Evolutionary conservation across 345 rosid genomes (phyloP).

Genomic region (Garcia nutans): DNA sequence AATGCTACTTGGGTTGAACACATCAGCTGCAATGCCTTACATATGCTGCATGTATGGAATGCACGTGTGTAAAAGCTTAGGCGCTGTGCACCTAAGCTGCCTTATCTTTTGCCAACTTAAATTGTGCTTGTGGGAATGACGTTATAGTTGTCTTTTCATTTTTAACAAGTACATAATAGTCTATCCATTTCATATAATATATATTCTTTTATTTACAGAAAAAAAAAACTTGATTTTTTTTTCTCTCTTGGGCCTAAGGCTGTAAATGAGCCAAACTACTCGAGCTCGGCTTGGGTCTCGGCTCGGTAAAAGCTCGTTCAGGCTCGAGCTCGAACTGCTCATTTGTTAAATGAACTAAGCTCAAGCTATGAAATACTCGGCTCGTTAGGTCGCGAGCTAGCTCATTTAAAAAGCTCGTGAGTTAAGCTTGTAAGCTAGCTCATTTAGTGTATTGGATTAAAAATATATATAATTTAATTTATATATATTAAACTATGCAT

Average conservation of each 20-base stretch:
- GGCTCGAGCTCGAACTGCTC: too few species aligned
- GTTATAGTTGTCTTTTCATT: background rate
- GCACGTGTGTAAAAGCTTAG: background rate
- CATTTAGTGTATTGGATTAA: too few species aligned
- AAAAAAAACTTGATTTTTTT: background rate
- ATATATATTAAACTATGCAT: too few species aligned
- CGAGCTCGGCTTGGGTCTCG: too few species aligned
- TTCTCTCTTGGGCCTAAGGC: background rate
- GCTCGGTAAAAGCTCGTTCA: too few species aligned
- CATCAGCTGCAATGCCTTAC: background rate
- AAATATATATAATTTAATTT: too few species aligned
- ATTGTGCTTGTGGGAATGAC: background rate
- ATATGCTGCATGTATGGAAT: constrained; percentile 6
- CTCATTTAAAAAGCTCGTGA: too few species aligned
- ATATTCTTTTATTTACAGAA: background rate
- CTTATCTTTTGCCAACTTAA: background rate
- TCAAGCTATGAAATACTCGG: too few species aligned
- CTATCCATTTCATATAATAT: background rate
- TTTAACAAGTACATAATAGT: background rate
- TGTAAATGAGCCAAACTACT: too few species aligned
- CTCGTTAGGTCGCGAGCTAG: too few species aligned
- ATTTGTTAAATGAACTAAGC: too few species aligned
- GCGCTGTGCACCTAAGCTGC: background rate
- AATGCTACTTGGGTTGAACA: background rate
- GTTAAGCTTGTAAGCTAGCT: too few species aligned